Percentiles rank a stretch among this genome's conserved stretches.
Evolutionary conservation across 2,329 filamentous ascomycete species (phyloP).

Genomic region (Hymenotorrendiella dingleyae): DNA sequence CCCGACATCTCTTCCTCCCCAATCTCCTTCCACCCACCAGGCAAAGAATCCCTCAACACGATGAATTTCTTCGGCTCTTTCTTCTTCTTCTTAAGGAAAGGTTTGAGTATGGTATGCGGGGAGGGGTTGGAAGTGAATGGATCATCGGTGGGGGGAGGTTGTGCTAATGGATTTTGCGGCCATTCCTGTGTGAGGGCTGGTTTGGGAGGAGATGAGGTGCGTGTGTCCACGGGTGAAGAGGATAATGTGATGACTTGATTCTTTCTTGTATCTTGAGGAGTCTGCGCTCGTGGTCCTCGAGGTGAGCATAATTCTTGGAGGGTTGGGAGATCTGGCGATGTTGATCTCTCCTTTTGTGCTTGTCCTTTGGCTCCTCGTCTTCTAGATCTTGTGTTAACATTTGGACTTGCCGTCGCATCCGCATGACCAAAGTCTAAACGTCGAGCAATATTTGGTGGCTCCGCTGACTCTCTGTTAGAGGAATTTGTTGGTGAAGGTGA

Average conservation of each 20-base stretch:
- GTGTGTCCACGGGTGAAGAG: not conserved
- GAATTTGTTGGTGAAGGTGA: too few relatives aligned
- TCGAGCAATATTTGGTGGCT: not conserved
- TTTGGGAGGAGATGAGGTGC: not conserved
- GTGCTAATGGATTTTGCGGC: not conserved
- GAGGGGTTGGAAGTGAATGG: not conserved
- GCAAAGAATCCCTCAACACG: constrained; percentile 30
- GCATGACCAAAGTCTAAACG: not conserved
- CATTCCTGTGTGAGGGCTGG: not conserved
- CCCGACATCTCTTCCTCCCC: constrained; percentile 14
- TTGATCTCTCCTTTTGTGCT: not conserved
- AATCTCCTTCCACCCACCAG: constrained; percentile 31
- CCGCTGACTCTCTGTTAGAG: not conserved
- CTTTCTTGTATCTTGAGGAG: not conserved
- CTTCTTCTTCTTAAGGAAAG: not conserved
- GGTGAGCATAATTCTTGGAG: not conserved
- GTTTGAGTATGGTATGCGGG: not conserved
- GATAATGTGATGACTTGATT: not conserved
- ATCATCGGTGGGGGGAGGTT: not conserved
- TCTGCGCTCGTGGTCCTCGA: not conserved
- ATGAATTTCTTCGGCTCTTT: constrained; percentile 23
- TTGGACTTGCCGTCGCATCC: not conserved
- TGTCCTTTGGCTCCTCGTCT: not conserved
- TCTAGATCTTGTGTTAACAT: not conserved
- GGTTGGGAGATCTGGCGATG: not conserved